A percentile compares a stretch with the other conserved stretches of the same genome.
phyloP scores from a whole-genome alignment of 306 rosid genomes.

The Malus asiatica region DNA sequence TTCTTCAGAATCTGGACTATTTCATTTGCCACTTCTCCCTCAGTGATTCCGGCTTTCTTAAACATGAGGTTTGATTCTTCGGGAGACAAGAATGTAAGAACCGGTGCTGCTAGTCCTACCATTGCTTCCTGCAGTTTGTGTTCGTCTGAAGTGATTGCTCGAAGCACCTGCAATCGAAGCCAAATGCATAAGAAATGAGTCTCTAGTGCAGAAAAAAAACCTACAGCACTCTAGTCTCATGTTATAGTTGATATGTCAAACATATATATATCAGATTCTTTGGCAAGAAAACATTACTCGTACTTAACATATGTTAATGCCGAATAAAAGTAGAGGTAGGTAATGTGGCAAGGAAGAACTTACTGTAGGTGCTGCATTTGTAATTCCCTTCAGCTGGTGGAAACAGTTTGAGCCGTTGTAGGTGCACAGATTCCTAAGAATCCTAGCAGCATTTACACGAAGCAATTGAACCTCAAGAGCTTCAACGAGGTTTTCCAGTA shows the following conservation, averaged over 20 bases:
- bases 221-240: not conserved
- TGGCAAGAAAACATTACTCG: not conserved
- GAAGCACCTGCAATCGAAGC: slow-evolving; percentile 43
- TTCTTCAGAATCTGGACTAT: slow-evolving; percentile 54
- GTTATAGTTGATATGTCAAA: not conserved
- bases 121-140: slow-evolving; percentile 85
- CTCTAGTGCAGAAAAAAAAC: not conserved
- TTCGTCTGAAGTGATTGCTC: slow-evolving; percentile 58
- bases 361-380: slow-evolving; percentile 69
- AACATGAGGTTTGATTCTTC: slow-evolving; percentile 55
- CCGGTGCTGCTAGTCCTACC: slow-evolving; percentile 77
- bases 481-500: slow-evolving; percentile 42
- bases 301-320: not conserved
- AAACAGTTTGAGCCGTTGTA: slow-evolving; percentile 54
- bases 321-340: not conserved
- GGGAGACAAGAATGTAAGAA: slow-evolving; percentile 56
- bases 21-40: slow-evolving; percentile 45
- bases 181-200: slow-evolving; percentile 2
- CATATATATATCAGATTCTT: not conserved
- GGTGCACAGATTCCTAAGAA: slow-evolving; percentile 68
- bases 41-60: slow-evolving; percentile 47
- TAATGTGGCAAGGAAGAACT: slow-evolving; percentile 24
- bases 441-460: slow-evolving; percentile 65
- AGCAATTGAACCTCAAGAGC: slow-evolving; percentile 52
- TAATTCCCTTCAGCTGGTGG: slow-evolving; percentile 44